Evolutionary conservation across 208 protist genomes (phyloP).

Genomic region (Acanthamoeba healyi): DNA sequence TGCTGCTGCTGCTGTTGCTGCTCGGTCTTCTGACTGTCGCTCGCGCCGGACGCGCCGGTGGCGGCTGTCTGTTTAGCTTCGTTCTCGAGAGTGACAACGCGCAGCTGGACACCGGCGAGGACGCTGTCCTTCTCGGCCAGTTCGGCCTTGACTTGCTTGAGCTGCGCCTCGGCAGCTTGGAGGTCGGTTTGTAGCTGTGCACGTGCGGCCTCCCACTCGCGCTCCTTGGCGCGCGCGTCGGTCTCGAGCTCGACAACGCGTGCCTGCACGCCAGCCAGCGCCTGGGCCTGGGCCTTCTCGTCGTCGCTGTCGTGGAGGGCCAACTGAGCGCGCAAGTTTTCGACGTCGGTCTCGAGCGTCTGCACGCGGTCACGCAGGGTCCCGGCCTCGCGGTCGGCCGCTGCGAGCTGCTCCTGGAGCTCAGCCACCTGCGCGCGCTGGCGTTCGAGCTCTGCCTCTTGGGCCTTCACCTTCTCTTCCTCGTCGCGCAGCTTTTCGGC

Average conservation of each 20-base stretch:
- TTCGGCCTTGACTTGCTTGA: not conserved
- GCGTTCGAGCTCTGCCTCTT: constrained; percentile 9
- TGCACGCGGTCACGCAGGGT: not conserved
- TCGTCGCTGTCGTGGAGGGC: not conserved
- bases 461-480: constrained; percentile 3
- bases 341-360: not conserved
- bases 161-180: not conserved
- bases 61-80: not conserved
- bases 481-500: constrained; percentile 15
- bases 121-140: not conserved
- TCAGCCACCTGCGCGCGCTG: not conserved
- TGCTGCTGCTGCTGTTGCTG: too few species aligned
- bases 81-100: not conserved
- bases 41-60: too few species aligned
- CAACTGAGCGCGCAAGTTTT: not conserved
- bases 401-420: not conserved
- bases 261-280: not conserved
- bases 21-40: not conserved
- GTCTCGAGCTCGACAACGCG: too few species aligned
- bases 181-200: not conserved
- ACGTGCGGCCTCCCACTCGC: not conserved
- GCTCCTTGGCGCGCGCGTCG: not conserved
- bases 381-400: not conserved
- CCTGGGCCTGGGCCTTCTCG: not conserved
- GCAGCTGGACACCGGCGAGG: not conserved